Conservation (phyloP, 345 rosid genomes). For the Lumnitzera littorea region DNA sequence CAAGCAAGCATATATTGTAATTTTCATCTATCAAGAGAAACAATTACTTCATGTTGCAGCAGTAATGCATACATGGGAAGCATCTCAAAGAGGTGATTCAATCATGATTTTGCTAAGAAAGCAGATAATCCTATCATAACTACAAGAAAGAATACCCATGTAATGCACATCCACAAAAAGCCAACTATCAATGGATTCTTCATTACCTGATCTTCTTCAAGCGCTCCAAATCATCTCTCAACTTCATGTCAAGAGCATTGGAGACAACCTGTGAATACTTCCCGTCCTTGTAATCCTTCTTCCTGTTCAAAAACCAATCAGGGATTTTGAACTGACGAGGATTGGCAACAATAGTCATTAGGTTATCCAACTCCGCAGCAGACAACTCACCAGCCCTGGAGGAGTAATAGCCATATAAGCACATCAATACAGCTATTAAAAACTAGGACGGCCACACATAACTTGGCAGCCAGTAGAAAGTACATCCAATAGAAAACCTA, state of each 20-base stretch:
- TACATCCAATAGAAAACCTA: no score
- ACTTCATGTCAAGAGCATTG: constrained; percentile 11
- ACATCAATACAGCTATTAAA: not conserved
- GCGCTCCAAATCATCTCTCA: constrained; percentile 14
- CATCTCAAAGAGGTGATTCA: no score
- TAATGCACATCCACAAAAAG: no score
- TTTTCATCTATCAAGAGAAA: no score
- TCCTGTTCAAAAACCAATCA: constrained; percentile 13
- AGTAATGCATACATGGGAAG: no score
- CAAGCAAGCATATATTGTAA: no score
- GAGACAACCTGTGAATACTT: constrained; percentile 16
- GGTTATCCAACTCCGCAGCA: constrained; percentile 14
- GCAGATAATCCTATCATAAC: no score
- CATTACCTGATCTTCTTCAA: constrained; percentile 12
- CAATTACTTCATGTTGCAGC: no score
- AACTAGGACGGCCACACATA: not conserved
- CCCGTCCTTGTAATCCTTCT: constrained; percentile 15
- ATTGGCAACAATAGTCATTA: constrained; percentile 12
- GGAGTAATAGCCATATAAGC: not conserved
- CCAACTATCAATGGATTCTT: no score
- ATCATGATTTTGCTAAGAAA: no score
- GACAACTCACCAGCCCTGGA: constrained; percentile 13
- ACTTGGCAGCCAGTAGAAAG: not conserved
- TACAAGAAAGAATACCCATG: no score
- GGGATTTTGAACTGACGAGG: constrained; percentile 12